A percentile compares a stretch with the other conserved stretches of the same genome.
Conservation (phyloP, 768 basidiomycete species). For the Tricholoma flavovirens region DNA sequence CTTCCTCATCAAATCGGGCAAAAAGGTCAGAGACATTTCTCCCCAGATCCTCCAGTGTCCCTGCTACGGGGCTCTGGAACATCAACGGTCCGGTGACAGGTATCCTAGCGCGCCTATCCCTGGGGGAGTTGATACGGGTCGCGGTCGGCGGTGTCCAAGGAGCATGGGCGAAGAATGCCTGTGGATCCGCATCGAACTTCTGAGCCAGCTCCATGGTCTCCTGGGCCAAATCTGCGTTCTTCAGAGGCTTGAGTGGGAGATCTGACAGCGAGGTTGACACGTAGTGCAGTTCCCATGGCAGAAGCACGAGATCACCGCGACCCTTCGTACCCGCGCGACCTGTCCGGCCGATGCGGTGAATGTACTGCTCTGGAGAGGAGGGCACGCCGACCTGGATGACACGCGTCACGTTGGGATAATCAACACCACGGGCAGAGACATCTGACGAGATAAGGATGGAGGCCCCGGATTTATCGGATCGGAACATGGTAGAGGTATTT, state of each 20-base stretch:
- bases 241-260: conserved; percentile 63
- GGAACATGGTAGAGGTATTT: conserved; percentile 53
- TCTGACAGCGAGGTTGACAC: conserved; percentile 53
- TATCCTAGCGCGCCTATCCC: neutral
- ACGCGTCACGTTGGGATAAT: conserved; percentile 84
- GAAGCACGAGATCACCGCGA: conserved; percentile 73
- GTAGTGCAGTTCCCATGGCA: conserved; percentile 76
- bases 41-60: conserved; percentile 23
- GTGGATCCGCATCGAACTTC: conserved; percentile 40
- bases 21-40: conserved; percentile 25
- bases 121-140: neutral
- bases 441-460: conserved; percentile 80
- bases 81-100: conserved; percentile 7
- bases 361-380: conserved; percentile 59
- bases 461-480: conserved; percentile 44
- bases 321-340: conserved; percentile 62
- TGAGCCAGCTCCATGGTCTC: conserved; percentile 44
- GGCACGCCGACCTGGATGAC: conserved; percentile 92
- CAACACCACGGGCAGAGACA: conserved; percentile 82
- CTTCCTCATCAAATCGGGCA: conserved; percentile 38
- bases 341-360: conserved; percentile 83
- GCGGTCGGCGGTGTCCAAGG: neutral
- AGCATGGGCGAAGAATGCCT: conserved; percentile 24
- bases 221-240: conserved; percentile 38
- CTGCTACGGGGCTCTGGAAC: conserved; percentile 12